phyloP scores from a whole-genome alignment of 2,329 filamentous ascomycete genomes.

The Talaromyces verruculosus region DNA sequence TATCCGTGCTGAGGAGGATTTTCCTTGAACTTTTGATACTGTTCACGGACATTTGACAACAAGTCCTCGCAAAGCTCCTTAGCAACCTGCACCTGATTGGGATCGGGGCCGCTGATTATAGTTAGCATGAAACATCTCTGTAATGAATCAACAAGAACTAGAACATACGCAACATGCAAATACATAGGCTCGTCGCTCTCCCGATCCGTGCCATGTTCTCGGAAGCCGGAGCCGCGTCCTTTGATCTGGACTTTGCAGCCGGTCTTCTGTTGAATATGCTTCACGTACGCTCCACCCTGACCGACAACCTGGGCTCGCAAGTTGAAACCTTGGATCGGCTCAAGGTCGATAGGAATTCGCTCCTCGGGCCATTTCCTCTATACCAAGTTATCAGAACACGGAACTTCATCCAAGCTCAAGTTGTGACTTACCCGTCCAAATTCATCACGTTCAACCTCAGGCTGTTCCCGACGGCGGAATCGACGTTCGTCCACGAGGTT shows the following conservation, averaged over 20 bases:
- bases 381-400: not conserved
- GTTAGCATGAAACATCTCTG: constrained; percentile 32
- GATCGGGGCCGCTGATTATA: constrained; percentile 71
- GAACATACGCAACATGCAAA: constrained; percentile 82
- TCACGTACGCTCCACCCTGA: constrained; percentile 90
- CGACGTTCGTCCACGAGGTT: constrained; percentile 92
- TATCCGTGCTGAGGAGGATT: constrained; percentile 68
- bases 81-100: constrained; percentile 78
- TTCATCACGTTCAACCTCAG: constrained; percentile 81
- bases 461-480: constrained; percentile 77
- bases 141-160: not conserved
- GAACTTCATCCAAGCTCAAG: not conserved
- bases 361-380: constrained; percentile 99
- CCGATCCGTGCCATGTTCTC: constrained; percentile 80
- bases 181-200: constrained; percentile 98
- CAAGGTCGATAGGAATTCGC: constrained; percentile 85
- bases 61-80: constrained; percentile 88
- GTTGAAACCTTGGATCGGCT: constrained; percentile 92
- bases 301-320: constrained; percentile 94
- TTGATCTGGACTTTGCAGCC: constrained; percentile 97
- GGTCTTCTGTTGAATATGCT: constrained; percentile 96
- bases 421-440: constrained; percentile 70
- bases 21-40: constrained; percentile 89
- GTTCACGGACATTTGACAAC: constrained; percentile 78
- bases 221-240: constrained; percentile 89